Base-by-base conservation (phyloP, 1,139 yeast species). In the Candida pseudoviswanathii region DNA sequence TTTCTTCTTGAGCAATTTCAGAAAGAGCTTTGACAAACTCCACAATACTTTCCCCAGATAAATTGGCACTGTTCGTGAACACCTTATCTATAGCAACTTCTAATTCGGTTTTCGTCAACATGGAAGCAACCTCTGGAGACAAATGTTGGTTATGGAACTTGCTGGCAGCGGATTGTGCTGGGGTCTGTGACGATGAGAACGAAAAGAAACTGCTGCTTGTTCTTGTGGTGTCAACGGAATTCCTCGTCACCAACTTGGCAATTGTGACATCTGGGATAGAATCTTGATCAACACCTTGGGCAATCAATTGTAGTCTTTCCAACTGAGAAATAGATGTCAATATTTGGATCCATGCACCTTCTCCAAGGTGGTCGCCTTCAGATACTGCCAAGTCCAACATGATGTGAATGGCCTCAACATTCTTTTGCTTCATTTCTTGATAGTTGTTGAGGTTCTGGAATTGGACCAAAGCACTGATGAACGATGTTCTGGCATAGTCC, bases 1-100 rank as follows among this genome's bases (percentile, higher is more conserved):
- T 90, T 66, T 95, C 99, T 61, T 92, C 98, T 43, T 84, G 73
- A 0, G 97, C 88, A 25, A 95, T 97, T 53, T 84, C 88, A 5
- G 96, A 84, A 54, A 95, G 75, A 0, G 98, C 96, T 49, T 78
- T 82, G 40, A 95, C 96, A 69, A 95, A 94, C 51, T 85, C 87
- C 47, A 89, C 84, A 51, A 95, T 94, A 8, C 94, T 95, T 45
- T 82, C 85, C 51, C 97, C 97, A 27, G 85, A 78, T 54, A 95
- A 78, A 46, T 81, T 81, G 2, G 94, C 82, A 63, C 96, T 89
- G 61, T 87, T 89, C 0, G 96, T 84, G 62, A 90, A 94, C 2
- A 95, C 86, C 61, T 83, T 86, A 66, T 95, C 99, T 65, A 91
- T 86, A 1, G 90, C 82, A 33, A 90, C 94, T 44, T 86, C 91